Evolutionary conservation across 2,329 filamentous ascomycete genomes (phyloP).

Genomic region (Incumbomyces lentus): DNA sequence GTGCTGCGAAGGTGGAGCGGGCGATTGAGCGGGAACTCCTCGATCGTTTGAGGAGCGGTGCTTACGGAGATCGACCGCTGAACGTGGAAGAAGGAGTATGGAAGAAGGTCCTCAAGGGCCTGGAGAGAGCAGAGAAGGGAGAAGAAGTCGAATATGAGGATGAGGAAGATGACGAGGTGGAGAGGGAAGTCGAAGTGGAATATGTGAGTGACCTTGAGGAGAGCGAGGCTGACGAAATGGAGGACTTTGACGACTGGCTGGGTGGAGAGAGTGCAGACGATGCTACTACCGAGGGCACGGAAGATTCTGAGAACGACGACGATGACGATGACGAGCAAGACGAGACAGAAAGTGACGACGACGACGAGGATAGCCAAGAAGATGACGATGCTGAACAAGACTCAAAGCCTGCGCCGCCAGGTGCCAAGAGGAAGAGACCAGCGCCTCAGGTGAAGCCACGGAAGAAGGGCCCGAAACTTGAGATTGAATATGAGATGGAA

Average conservation of each 20-base stretch:
- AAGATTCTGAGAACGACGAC: slow-evolving; percentile 42
- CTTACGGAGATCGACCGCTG: slow-evolving; percentile 86
- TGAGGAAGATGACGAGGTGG: slow-evolving; percentile 54
- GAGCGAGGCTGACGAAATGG: slow-evolving; percentile 69
- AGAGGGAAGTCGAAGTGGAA: slow-evolving; percentile 61
- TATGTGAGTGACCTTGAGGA: slow-evolving; percentile 88
- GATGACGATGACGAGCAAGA: slow-evolving; percentile 53
- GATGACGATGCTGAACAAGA: slow-evolving; percentile 42
- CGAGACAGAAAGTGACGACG: slow-evolving; percentile 46
- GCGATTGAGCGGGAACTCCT: slow-evolving; percentile 93
- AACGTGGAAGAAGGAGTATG: slow-evolving; percentile 93
- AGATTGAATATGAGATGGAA: slow-evolving; percentile 73
- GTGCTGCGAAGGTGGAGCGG: slow-evolving; percentile 84
- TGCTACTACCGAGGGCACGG: slow-evolving; percentile 27
- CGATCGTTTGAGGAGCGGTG: slow-evolving; percentile 78
- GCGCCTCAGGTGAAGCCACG: slow-evolving; percentile 44
- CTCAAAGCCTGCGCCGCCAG: slow-evolving; percentile 32
- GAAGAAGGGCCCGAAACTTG: slow-evolving; percentile 55
- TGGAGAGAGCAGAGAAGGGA: slow-evolving; percentile 80
- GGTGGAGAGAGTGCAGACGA: slow-evolving; percentile 53
- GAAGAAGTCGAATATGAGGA: slow-evolving; percentile 74
- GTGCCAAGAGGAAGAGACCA: slow-evolving; percentile 48
- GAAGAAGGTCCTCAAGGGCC: slow-evolving; percentile 87
- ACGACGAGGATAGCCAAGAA: slow-evolving; percentile 45
- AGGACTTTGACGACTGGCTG: slow-evolving; percentile 96